Evolutionary conservation across 1,139 yeast species (phyloP), one percentile per base, ranked within the genome.

Genomic region (Torulaspora pretoriensis): DNA sequence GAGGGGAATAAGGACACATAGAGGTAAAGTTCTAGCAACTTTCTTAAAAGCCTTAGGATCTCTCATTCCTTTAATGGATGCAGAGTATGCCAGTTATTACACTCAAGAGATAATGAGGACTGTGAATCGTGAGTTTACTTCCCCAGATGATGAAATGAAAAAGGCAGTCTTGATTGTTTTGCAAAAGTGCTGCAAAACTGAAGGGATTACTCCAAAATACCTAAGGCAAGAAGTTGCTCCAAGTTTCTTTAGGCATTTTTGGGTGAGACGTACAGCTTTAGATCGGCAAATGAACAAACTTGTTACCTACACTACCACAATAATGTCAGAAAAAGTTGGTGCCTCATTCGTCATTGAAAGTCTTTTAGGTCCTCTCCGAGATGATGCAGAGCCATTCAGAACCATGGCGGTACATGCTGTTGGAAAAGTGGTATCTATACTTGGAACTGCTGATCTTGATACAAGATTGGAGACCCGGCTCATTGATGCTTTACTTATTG

Each of bases 111-210:
- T 89, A 3, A 76, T 88, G 71, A 69, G 68, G 19, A 74, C 88
- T 14, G 69, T 89, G 9, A 63, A 80, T 2, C 71, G 94, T 45
- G 96, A 90, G 61, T 86, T 88, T 57, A 66, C 72, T 31, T 78
- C 95, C 0, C 90, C 95, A 0, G 96, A 89, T 59, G 96, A 87
- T 51, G 97, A 90, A 45, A 85, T 92, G 94, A 80, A 80, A 56
- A 77, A 77, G 51, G 77, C 92, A 0, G 83, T 90, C 3, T 66
- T 92, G 42, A 69, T 69, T 28, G 82, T 80, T 7, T 67, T 81
- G 12, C 81, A 77, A 48, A 81, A 79, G 51, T 77, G 84, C 55
- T 66, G 80, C 23, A 63, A 69, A 2, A 69, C 81, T 1, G 79
- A 77, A 12, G 75, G 77, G 9, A 71, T 80, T 14, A 74, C 78